Evolutionary conservation across 768 basidiomycete genomes (phyloP).

Genomic region (Xerocomus potaroensis): DNA sequence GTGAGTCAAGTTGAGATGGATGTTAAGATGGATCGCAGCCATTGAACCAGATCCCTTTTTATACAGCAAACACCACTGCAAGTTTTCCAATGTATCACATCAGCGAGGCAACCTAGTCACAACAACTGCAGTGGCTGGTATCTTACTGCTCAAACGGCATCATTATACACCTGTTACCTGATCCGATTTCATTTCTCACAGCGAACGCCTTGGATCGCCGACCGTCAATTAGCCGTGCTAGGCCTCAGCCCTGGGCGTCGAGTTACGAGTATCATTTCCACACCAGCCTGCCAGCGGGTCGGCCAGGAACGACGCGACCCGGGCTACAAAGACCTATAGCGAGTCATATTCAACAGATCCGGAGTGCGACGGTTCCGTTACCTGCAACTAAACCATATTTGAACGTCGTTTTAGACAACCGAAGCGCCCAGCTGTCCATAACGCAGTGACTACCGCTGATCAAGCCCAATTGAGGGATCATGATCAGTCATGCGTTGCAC

Average conservation of each 20-base stretch:
- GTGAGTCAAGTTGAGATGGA: conserved; percentile 8
- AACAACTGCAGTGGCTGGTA: conserved; percentile 30
- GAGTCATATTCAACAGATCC: conserved; percentile 9
- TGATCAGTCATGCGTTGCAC: conserved; percentile 9
- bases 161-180: conserved; percentile 18
- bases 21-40: too few relatives aligned
- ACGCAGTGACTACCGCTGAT: conserved; percentile 17
- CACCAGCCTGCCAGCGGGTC: conserved; percentile 12
- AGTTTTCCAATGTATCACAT: conserved; percentile 25
- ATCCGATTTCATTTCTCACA: conserved; percentile 24
- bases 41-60: conserved; percentile 18
- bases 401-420: conserved; percentile 1
- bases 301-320: conserved; percentile 23
- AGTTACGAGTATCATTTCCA: conserved; percentile 5
- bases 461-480: conserved; percentile 15
- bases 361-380: conserved; percentile 5
- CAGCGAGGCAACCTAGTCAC: conserved; percentile 33
- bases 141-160: conserved; percentile 29
- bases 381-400: conserved; percentile 13
- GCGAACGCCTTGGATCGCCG: conserved; percentile 16
- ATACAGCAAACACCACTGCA: conserved; percentile 32
- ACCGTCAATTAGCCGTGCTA: conserved; percentile 21
- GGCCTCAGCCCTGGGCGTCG: conserved; percentile 14
- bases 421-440: conserved; percentile 8
- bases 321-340: conserved; percentile 4